Evolutionary conservation across 805 yeast genomes (phyloP), one percentile per base, ranked within the genome.

Genomic region (Saturnispora zaruensis): DNA sequence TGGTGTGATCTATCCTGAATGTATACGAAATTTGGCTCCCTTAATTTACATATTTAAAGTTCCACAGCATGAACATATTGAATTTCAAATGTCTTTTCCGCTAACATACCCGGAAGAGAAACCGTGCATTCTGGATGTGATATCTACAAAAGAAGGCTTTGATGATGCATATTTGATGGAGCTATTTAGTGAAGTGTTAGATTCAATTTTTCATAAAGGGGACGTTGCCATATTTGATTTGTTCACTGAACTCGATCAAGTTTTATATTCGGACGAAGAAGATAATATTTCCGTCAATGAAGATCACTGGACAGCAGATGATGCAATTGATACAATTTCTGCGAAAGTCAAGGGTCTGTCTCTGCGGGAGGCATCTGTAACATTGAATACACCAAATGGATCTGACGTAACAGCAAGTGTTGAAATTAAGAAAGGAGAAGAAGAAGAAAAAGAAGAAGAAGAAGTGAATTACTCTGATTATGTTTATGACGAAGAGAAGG

Each of bases 1-100:
- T 9, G 84, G 87, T 50, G 93, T 96, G 3, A 91, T 93, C 11
- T 91, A 79, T 60, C 96, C 96, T 1, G 85, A 74, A 14, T 72
- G 79, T 38, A 62, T 80, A 33, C 65, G 66, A 3, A 58, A 57
- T 24, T 47, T 74, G 6, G 72, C 66, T 3, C 67, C 71, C 0
- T 66, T 66, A 16, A 61, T 75, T 3, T 71, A 72, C 51, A 75
- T 75, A 42, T 69, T 84, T 13, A 66, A 67, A 24, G 65, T 79
- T 0, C 88, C 96, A 0, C 78, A 80, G 48, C 84, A 83, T 57
- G 80, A 78, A 46, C 73, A 74, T 33, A 71, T 84, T 43, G 64
- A 65, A 3, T 67, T 87, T n/a, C 82, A 84, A 55, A 62, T 91
- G 52, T 78, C 84, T 25, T 84, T 93, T 58, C 93, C 95, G 0